A percentile compares a stretch with the other conserved stretches of the same genome.
These are phyloP conservation scores for Colletotrichum sp. DNA, from an alignment of 2,329 filamentous ascomycete genomes.

Conservation along the genomic window DNA sequence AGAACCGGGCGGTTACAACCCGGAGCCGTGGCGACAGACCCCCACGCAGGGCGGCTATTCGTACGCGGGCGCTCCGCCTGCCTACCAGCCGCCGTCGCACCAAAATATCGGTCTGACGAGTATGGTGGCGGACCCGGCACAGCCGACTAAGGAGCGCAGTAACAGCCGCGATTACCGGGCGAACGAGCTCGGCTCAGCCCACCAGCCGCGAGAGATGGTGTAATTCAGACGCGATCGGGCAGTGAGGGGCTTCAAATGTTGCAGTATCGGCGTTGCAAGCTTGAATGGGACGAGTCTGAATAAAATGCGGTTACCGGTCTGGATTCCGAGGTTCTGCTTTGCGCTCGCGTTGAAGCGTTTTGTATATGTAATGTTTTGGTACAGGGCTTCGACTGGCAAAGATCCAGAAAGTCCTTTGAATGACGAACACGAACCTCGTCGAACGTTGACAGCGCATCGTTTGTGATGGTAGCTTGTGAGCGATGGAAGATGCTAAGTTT, in stretches of 20 bases:
- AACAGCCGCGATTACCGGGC: constrained; percentile 15
- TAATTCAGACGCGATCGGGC: neutral
- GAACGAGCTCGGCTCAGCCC: constrained; percentile 15
- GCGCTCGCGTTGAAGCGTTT: neutral
- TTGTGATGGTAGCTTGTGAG: neutral
- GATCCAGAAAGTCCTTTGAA: neutral
- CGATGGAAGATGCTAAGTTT: neutral
- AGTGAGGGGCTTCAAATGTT: neutral
- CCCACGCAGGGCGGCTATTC: constrained; percentile 8
- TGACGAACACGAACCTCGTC: neutral
- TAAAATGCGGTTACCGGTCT: neutral
- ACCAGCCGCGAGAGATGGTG: constrained; percentile 21
- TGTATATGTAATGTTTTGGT: constrained; percentile 5
- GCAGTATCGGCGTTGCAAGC: neutral
- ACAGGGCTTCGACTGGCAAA: neutral
- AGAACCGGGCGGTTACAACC: constrained; percentile 16
- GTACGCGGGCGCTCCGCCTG: constrained; percentile 4
- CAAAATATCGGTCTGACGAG: constrained; percentile 18
- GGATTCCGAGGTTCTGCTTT: neutral
- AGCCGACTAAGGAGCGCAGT: constrained; percentile 14
- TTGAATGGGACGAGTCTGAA: neutral
- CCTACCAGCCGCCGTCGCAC: constrained; percentile 14
- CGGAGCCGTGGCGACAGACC: constrained; percentile 20
- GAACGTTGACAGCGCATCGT: neutral
- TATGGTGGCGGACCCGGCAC: constrained; percentile 12